Conservation (phyloP, 1,284 basidiomycete species). For the Marasmius fiardii region DNA sequence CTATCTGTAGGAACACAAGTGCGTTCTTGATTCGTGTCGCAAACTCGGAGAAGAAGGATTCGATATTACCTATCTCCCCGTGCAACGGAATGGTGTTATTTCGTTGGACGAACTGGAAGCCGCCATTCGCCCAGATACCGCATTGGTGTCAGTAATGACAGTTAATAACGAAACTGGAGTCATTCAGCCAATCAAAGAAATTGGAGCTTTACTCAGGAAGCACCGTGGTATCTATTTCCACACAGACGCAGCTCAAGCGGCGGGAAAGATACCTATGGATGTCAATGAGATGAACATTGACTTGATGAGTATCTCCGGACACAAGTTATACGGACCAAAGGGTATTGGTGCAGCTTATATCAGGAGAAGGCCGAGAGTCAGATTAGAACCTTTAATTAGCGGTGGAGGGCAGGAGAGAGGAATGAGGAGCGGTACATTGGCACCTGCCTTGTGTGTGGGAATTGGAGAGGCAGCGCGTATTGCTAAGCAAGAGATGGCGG, state of each 20-base stretch:
- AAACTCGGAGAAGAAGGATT: slow-evolving; percentile 96
- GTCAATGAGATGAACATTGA: slow-evolving; percentile 97
- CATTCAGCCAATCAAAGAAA: slow-evolving; percentile 96
- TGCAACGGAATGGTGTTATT: slow-evolving; percentile 84
- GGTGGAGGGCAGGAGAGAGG: slow-evolving; percentile 99
- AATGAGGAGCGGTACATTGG: slow-evolving; percentile 89
- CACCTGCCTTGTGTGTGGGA: slow-evolving; percentile 89
- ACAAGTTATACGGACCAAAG: slow-evolving; percentile 99
- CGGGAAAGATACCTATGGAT: slow-evolving; percentile 88
- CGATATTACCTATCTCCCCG: slow-evolving; percentile 96
- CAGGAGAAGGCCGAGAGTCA: slow-evolving; percentile 87
- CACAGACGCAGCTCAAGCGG: slow-evolving; percentile 96
- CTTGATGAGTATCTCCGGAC: slow-evolving; percentile 93
- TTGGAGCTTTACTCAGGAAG: slow-evolving; percentile 81
- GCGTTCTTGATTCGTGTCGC: slow-evolving; percentile 97
- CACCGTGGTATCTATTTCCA: slow-evolving; percentile 93
- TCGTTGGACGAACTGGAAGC: slow-evolving; percentile 74
- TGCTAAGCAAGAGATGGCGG: slow-evolving; percentile 88
- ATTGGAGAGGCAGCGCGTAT: slow-evolving; percentile 95
- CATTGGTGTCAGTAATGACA: slow-evolving; percentile 93
- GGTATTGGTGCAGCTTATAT: slow-evolving; percentile 96
- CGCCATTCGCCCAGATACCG: slow-evolving; percentile 86
- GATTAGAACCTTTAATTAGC: slow-evolving; percentile 92
- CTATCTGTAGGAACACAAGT: slow-evolving; percentile 99
- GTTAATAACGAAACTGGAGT: slow-evolving; percentile 99